Evolutionary conservation across 2,329 filamentous ascomycete genomes (phyloP).

Genomic region (Sclerotinia minor): DNA sequence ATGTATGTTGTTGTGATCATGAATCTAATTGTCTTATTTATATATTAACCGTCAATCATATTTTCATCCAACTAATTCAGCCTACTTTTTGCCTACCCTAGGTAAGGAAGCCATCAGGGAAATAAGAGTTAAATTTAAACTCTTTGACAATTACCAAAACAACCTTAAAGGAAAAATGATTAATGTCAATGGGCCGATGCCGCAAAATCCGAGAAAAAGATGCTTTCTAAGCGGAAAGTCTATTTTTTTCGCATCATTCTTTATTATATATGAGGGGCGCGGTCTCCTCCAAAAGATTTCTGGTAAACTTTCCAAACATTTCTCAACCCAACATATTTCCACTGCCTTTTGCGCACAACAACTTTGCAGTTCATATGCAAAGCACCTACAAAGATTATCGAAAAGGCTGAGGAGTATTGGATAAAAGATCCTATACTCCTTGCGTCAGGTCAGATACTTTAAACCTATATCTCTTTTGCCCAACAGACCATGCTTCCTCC

Average conservation of each 20-base stretch:
- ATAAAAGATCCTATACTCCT: slow-evolving; percentile 60
- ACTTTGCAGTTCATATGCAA: slow-evolving; percentile 32
- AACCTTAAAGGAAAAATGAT: background rate
- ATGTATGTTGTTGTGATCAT: too few relatives aligned
- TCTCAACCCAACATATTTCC: background rate
- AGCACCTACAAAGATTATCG: slow-evolving; percentile 27
- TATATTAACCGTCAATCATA: background rate
- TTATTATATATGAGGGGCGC: slow-evolving; percentile 14
- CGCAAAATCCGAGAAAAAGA: background rate
- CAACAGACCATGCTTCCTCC: slow-evolving; percentile 52
- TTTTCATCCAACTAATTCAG: background rate
- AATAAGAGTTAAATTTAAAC: background rate
- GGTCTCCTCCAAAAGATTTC: background rate
- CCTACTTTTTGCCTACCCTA: background rate
- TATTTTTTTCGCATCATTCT: background rate
- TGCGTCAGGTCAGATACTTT: slow-evolving; percentile 54
- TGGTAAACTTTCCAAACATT: background rate
- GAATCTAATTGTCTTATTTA: background rate
- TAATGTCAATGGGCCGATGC: background rate
- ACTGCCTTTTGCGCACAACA: background rate
- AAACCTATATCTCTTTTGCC: slow-evolving; percentile 29
- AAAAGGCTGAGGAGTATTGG: slow-evolving; percentile 65
- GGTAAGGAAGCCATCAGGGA: background rate
- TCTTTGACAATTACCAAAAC: slow-evolving; percentile 13
- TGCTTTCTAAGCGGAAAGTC: slow-evolving; percentile 9